Percentiles rank a stretch among this genome's conserved stretches.
Conservation (phyloP, 371 early-diverging fungal genomes). For the Apophysomyces sp. region DNA sequence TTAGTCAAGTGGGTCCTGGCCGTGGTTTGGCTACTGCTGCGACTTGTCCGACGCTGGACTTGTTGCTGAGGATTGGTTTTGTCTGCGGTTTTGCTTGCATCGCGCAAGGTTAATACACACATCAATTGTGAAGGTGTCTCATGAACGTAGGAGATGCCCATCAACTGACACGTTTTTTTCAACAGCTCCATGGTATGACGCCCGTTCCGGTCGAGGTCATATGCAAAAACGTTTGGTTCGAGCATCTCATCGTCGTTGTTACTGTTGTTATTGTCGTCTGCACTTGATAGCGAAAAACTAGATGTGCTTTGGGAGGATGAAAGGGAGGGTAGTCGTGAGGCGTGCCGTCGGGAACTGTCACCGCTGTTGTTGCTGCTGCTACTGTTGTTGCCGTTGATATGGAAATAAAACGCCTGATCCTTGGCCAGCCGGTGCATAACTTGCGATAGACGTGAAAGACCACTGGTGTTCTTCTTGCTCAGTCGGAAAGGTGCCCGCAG, state of each 20-base stretch:
- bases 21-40: conserved; percentile 14
- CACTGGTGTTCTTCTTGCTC: conserved; percentile 10
- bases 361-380: background rate
- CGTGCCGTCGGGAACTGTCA: background rate
- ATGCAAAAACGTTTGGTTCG: background rate
- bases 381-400: conserved; percentile 1
- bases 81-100: conserved; percentile 8
- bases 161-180: conserved; percentile 36
- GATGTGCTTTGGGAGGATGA: conserved; percentile 26
- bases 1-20: conserved; percentile 1
- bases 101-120: conserved; percentile 39
- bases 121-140: conserved; percentile 18
- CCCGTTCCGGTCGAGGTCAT: background rate
- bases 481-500: conserved; percentile 16
- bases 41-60: conserved; percentile 12
- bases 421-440: conserved; percentile 34
- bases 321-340: conserved; percentile 27
- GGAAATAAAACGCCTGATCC: conserved; percentile 42
- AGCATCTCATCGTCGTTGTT: background rate
- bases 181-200: conserved; percentile 21
- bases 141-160: conserved; percentile 42
- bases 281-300: conserved; percentile 16
- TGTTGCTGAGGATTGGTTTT: background rate
- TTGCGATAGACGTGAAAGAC: conserved; percentile 5
- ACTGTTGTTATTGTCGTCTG: conserved; percentile 5